Conservation (phyloP, 2,329 filamentous ascomycete genomes). For the Trichoderma guizhouense region DNA sequence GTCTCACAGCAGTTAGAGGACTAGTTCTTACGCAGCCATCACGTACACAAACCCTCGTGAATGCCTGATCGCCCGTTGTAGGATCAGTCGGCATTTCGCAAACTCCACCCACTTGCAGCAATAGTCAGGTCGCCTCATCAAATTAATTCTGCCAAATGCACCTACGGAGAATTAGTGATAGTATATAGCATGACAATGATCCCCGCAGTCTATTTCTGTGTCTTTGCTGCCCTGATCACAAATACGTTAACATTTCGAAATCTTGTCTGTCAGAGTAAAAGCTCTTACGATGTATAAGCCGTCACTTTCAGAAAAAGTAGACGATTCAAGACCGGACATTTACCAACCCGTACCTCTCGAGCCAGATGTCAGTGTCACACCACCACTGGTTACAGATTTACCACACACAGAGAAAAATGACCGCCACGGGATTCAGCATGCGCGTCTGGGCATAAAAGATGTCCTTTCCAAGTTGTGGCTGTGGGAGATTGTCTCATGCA, state of each 20-base stretch:
- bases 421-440: neutral
- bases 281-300: neutral
- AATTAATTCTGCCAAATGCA: neutral
- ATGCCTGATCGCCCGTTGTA: neutral
- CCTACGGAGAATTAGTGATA: neutral
- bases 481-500: neutral
- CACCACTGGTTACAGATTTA: neutral
- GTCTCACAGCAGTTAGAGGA: no score
- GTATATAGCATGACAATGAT: neutral
- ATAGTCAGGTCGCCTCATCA: neutral
- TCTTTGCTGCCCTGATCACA: neutral
- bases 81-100: neutral
- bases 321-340: neutral
- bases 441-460: neutral
- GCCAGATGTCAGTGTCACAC: neutral
- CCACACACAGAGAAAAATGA: neutral
- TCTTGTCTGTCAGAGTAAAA: neutral
- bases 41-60: neutral
- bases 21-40: no score
- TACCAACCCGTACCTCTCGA: neutral
- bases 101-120: neutral
- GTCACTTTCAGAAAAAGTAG: neutral
- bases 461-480: neutral
- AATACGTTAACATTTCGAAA: neutral
- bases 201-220: neutral